Percentiles rank a stretch among this genome's conserved stretches.
phyloP scores from a whole-genome alignment of 2,329 filamentous ascomycete species.

The Pleomassaria siparia region DNA sequence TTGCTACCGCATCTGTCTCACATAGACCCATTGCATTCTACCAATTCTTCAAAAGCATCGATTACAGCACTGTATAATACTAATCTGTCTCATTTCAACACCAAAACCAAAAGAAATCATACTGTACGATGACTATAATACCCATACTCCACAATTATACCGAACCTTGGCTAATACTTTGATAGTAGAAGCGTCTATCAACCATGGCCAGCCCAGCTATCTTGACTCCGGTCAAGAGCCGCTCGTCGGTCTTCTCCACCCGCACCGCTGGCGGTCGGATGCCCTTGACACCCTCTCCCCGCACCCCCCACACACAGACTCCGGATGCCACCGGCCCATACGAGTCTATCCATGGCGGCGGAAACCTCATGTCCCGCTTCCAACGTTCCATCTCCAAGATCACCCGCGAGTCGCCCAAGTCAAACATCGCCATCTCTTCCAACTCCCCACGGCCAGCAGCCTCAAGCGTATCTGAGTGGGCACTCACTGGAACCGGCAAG shows the following conservation, averaged over 20 bases:
- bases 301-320: constrained; percentile 55
- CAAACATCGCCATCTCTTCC: constrained; percentile 79
- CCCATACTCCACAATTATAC: constrained; percentile 2
- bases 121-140: constrained; percentile 24
- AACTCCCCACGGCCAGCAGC: constrained; percentile 85
- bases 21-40: constrained; percentile 17
- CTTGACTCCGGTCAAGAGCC: constrained; percentile 92
- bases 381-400: constrained; percentile 68
- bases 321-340: constrained; percentile 51
- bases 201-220: constrained; percentile 81
- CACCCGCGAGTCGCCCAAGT: constrained; percentile 86
- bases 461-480: constrained; percentile 89
- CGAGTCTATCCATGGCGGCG: constrained; percentile 70
- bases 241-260: constrained; percentile 86
- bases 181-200: constrained; percentile 29
- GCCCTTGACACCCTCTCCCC: constrained; percentile 89
- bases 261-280: constrained; percentile 93
- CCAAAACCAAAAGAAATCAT: constrained; percentile 23
- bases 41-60: constrained; percentile 44
- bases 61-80: constrained; percentile 44
- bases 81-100: constrained; percentile 37
- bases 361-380: constrained; percentile 75
- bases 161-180: constrained; percentile 20
- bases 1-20: constrained; percentile 13
- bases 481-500: constrained; percentile 65